These are phyloP conservation scores for Fusarium tupiense DNA, from an alignment of 2,329 filamentous ascomycete species.

Conservation along the genomic window DNA sequence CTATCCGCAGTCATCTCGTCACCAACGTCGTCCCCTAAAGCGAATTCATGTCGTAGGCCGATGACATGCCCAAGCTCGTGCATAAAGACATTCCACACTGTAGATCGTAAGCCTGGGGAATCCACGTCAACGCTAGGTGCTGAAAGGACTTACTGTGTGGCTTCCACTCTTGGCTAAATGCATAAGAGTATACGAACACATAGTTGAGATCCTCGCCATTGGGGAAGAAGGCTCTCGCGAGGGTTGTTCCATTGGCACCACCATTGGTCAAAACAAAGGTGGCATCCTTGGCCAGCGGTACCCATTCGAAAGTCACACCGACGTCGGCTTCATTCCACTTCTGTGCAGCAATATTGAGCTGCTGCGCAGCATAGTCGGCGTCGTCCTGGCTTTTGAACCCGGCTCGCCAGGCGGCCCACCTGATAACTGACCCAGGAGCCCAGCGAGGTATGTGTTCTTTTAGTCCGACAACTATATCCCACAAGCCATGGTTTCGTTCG, in stretches of 20 bases:
- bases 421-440: no score
- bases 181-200: not conserved
- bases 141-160: not conserved
- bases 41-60: no score
- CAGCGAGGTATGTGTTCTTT: no score
- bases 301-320: not conserved
- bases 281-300: not conserved
- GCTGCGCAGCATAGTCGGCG: not conserved
- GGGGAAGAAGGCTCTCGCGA: not conserved
- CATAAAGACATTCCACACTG: no score
- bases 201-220: not conserved
- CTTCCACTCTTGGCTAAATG: not conserved
- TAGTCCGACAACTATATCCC: no score
- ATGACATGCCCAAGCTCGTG: no score
- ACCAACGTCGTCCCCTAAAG: no score
- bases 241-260: not conserved
- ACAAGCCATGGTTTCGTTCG: no score
- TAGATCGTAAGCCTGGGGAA: no score
- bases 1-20: no score
- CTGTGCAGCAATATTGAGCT: not conserved
- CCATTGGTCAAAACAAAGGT: not conserved
- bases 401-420: no score
- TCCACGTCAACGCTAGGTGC: rapidly evolving
- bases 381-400: no score
- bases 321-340: not conserved